These are phyloP conservation scores for Sordariomycetes sp. DNA, from an alignment of 2,329 filamentous ascomycete genomes.

Conservation along the genomic window DNA sequence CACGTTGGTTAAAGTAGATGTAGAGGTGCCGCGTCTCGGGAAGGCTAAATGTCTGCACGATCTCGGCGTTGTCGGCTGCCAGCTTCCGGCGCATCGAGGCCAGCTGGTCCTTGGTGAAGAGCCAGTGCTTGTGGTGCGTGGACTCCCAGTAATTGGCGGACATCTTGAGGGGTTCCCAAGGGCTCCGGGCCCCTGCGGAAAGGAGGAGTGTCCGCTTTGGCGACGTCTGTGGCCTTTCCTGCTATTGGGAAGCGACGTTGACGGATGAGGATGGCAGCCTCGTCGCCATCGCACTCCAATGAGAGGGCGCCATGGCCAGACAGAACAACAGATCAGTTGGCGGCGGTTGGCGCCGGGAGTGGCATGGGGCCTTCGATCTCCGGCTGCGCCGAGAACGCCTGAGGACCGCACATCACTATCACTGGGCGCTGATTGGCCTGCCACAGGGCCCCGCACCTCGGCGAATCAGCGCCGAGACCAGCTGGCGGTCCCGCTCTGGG, in stretches of 20 bases:
- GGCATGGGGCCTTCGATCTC: not conserved
- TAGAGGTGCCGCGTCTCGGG: constrained; percentile 74
- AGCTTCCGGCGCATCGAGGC: constrained; percentile 64
- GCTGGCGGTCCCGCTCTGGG: not conserved
- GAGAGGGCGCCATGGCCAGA: not conserved
- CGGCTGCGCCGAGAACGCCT: not conserved
- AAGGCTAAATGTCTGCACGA: constrained; percentile 70
- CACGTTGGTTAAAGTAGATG: constrained; percentile 89
- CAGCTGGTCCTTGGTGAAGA: constrained; percentile 75
- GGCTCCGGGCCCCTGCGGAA: not conserved
- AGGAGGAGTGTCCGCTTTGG: not conserved
- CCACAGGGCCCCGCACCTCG: not conserved
- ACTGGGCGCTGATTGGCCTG: not conserved
- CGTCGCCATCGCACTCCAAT: not conserved
- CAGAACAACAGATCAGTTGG: not conserved
- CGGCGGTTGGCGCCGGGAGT: not conserved
- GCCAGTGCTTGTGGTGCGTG: constrained; percentile 83
- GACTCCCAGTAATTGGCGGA: constrained; percentile 96
- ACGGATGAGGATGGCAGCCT: not conserved
- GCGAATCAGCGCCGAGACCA: not conserved
- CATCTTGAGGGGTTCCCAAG: constrained; percentile 39
- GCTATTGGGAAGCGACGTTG: not conserved
- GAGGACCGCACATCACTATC: not conserved
- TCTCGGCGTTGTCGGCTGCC: constrained; percentile 62
- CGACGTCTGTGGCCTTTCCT: not conserved